Evolutionary conservation across 306 rosid species (phyloP), one percentile per base, ranked within the genome.

Genomic region (Herpetospermum pedunculosum): DNA sequence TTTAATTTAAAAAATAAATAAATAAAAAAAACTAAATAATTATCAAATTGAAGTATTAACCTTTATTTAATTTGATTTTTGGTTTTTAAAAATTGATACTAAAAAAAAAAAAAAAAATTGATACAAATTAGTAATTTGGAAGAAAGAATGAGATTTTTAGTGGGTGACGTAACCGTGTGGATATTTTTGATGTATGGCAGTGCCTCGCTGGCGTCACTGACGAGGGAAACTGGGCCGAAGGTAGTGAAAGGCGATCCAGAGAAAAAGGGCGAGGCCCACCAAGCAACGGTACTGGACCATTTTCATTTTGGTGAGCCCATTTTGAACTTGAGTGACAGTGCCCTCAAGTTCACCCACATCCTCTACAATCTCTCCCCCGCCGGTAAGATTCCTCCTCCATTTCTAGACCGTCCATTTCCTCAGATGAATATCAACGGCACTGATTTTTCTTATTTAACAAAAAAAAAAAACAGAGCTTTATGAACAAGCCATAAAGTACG

Each of bases 351-450:
- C 52, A 93, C 98, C 1, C 98, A 93, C 77, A 81, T 93, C 54
- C 96, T 93, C 75, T 91, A 91, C 81, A 93, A 93, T 43, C 96
- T 91, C 76, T 85, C 98, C 37, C 98, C 98, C 6, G 92, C 94
- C 52, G 98, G 98, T 93, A 44, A 69, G 10, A 15, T 8, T 0
- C 46, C 25, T 60, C 44, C 43, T 15, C 16, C 16, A n/a, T 34
- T 19, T 64, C 71, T 35, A 21, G 5, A 14, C 70, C 70, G 30
- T 63, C 30, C 48, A 37, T 37, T 37, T 69, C 8, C 8, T 29
- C 23, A 14, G 35, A 43, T 25, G 73, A 26, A 26, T 1, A 21
- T 7, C 3, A 68, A 68, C 54, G 54, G 23, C 44, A 6, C 14
- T 43, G 35, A 68, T 57, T 72, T 49, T 4, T 6, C 5, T 23